Evolutionary conservation across 208 protist species (phyloP).

Genomic region (Histomonas meleagridis): DNA sequence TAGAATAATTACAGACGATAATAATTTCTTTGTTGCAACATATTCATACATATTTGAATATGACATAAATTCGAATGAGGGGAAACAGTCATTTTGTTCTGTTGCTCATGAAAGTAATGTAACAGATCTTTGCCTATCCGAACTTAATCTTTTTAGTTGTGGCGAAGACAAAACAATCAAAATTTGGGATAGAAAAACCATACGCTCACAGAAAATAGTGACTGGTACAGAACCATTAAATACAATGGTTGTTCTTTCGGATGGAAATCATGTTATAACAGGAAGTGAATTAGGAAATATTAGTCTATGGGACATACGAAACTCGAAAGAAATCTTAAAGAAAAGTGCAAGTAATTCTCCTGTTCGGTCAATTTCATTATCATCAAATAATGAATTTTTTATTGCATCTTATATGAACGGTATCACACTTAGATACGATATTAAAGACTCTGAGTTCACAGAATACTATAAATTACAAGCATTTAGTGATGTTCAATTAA

Average conservation of each 20-base stretch:
- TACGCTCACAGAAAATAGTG: background rate
- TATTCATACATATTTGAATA: too few species aligned
- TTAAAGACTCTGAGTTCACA: background rate
- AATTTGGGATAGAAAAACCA: background rate
- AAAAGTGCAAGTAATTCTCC: background rate
- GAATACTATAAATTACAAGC: background rate
- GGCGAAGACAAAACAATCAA: background rate
- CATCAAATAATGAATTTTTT: background rate
- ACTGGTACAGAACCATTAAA: background rate
- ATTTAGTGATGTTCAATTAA: background rate
- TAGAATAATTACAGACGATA: too few species aligned
- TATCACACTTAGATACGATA: background rate
- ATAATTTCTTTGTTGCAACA: too few species aligned
- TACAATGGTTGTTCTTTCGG: background rate
- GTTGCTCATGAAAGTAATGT: conserved; percentile 8
- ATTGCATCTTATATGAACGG: background rate
- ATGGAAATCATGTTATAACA: background rate
- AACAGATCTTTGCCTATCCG: background rate
- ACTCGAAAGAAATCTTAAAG: background rate
- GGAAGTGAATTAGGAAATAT: background rate
- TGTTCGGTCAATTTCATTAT: background rate
- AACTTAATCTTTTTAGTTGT: background rate
- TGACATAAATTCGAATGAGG: background rate
- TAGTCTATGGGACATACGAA: background rate
- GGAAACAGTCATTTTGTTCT: background rate